These are phyloP conservation scores for Botryosphaeria dothidea DNA, from an alignment of 2,329 filamentous ascomycete species.

Conservation along the genomic window DNA sequence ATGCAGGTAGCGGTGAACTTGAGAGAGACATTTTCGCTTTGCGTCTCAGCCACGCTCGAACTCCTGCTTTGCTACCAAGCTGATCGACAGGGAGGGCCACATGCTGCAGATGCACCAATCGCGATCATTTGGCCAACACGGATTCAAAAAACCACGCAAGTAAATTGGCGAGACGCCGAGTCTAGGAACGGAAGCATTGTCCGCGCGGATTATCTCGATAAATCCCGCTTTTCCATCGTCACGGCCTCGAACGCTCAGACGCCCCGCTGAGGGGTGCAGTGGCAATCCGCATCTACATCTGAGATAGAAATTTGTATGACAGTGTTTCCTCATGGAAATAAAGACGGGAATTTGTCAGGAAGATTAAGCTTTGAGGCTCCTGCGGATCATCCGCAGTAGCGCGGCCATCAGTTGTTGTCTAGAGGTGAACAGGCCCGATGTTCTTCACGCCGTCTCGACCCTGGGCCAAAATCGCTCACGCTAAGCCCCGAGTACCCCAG, in stretches of 20 bases:
- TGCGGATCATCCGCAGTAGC: conserved; percentile 10
- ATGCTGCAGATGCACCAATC: background rate
- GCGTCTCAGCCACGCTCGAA: background rate
- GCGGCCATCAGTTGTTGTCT: background rate
- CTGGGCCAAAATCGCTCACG: conserved; percentile 1
- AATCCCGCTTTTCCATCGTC: background rate
- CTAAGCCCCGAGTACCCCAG: background rate
- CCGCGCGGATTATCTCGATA: background rate
- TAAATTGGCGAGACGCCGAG: background rate
- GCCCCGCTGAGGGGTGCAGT: background rate
- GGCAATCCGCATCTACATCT: background rate
- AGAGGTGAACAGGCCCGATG: background rate
- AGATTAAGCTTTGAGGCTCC: conserved; percentile 12
- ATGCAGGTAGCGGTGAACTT: background rate
- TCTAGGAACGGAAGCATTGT: background rate
- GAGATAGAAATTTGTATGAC: background rate
- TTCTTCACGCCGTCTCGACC: background rate
- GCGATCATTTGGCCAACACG: background rate
- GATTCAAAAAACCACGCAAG: background rate
- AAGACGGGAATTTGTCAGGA: background rate
- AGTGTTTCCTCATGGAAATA: background rate
- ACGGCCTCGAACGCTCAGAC: background rate
- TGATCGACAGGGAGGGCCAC: background rate
- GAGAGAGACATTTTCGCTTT: background rate
- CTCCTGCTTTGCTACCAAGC: background rate